Base-by-base conservation (phyloP, 495 filamentous ascomycete species). In the Amphirosellinia nigrospora region DNA sequence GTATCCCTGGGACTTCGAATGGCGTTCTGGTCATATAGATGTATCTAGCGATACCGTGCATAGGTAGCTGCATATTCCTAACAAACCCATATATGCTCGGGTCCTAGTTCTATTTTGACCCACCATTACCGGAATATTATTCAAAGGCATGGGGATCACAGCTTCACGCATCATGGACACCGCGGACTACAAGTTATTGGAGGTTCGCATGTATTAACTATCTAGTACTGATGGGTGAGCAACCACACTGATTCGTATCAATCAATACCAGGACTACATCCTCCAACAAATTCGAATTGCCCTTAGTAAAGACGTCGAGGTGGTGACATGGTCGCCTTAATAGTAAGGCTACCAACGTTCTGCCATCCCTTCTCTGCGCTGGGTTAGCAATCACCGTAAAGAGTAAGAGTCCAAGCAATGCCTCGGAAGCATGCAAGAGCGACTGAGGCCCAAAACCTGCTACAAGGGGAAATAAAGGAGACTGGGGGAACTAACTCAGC, bases 361-460 rank as follows among this genome's bases (percentile, higher is more conserved):
- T 99, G 96, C 96, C 96, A 99, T 78, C 96, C 96, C 90, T 99
- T 99, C 94, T 99, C 98, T n/a, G n/a, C n/a, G n/a, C n/a, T n/a
- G n/a, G n/a, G n/a, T n/a, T n/a, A n/a, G n/a, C n/a, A n/a, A n/a
- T n/a, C n/a, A n/a, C n/a, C n/a, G n/a, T n/a, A n/a, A n/a, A n/a
- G n/a, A n/a, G n/a, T n/a, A n/a, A n/a, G n/a, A n/a, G n/a, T n/a
- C n/a, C n/a, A n/a, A n/a, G n/a, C n/a, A n/a, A n/a, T n/a, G n/a
- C n/a, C n/a, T n/a, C n/a, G n/a, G n/a, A n/a, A n/a, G n/a, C n/a
- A n/a, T n/a, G n/a, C n/a, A n/a, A n/a, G n/a, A n/a, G n/a, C n/a
- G n/a, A n/a, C n/a, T n/a, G n/a, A n/a, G n/a, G n/a, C n/a, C n/a
- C n/a, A n/a, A n/a, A n/a, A n/a, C n/a, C n/a, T n/a, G n/a, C n/a